Base-by-base conservation (phyloP, 2,329 filamentous ascomycete genomes). In the Epicoccum sorghinum region DNA sequence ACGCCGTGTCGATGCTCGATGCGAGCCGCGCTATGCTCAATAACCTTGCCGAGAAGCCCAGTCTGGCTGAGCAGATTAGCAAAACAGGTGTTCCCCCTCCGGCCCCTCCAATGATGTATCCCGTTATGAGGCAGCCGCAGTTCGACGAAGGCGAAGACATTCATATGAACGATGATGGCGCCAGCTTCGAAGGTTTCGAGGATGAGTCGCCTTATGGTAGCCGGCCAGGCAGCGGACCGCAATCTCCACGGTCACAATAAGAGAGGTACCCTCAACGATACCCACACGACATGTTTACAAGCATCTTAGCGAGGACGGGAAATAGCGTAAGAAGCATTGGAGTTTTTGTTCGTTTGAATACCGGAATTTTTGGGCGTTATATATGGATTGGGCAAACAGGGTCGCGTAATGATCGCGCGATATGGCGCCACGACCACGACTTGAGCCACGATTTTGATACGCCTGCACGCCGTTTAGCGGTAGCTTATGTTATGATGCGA, bases 1-100 rank as follows among this genome's bases (percentile, higher is more conserved):
- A 75, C 32, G 79, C 79, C 9, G 69, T 80, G 7, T 73, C 74
- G 47, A 77, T 77, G 69, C 65, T 82, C 30, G 77, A 79, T 43
- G 77, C 78, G 4, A 76, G 70, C 38, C 70, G 73, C 33, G 71
- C 72, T 7, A 77, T 80, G 76, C 64, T 81, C 53, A 74, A 72
- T 41, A 74, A 75, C 32, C 64, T 81, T 24, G 75, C 73, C 18
- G 76, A 78, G 61, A 80, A 80, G 64, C 77, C 78, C 4, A 69
- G 64, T 40, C 55, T 76, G 9, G 69, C 68, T 37, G 66, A 74
- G 49, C 69, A 75, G 49, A 69, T 76, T 43, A 76, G 72, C 55
- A 73, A 44, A 36, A 68, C 65, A 37, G 74, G 74, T 23, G 75
- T 76, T 14, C 73, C 73, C 12, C 71, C 71, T 22, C 61, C 67